These are phyloP conservation scores for Penicillium griseofulvum DNA, from an alignment of 2,329 filamentous ascomycete species.

Conservation along the genomic window DNA sequence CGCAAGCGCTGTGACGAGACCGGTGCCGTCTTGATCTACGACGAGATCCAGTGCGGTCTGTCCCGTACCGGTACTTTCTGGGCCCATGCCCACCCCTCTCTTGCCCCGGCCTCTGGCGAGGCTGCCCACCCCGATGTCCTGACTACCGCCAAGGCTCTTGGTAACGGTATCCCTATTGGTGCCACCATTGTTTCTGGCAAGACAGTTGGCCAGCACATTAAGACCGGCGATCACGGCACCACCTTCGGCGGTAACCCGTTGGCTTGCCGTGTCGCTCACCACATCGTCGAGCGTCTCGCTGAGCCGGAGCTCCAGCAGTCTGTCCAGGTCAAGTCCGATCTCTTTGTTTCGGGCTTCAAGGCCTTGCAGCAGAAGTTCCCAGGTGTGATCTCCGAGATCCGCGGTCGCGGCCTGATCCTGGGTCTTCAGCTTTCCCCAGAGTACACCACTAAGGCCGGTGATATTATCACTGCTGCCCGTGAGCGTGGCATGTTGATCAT, in stretches of 20 bases:
- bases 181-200: constrained; percentile 68
- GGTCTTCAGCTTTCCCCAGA: constrained; percentile 78
- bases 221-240: constrained; percentile 82
- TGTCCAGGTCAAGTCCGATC: constrained; percentile 65
- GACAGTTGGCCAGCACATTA: constrained; percentile 65
- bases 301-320: constrained; percentile 66
- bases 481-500: constrained; percentile 87
- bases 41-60: constrained; percentile 96
- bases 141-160: constrained; percentile 91
- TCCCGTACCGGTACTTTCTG: constrained; percentile 83
- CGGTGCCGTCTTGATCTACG: constrained; percentile 84
- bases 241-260: constrained; percentile 93
- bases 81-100: constrained; percentile 74
- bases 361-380: constrained; percentile 62
- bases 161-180: constrained; percentile 93
- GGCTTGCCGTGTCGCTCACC: constrained; percentile 77
- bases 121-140: constrained; percentile 90
- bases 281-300: constrained; percentile 76
- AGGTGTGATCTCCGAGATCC: constrained; percentile 69
- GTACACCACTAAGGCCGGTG: constrained; percentile 50
- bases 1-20: constrained; percentile 81
- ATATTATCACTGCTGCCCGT: constrained; percentile 77
- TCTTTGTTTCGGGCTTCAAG: constrained; percentile 60
- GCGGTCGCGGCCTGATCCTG: constrained; percentile 80
- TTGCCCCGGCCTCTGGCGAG: constrained; percentile 40